phyloP scores from a whole-genome alignment of 192 early-diverging fungal genomes.

The Dispira parvispora region DNA sequence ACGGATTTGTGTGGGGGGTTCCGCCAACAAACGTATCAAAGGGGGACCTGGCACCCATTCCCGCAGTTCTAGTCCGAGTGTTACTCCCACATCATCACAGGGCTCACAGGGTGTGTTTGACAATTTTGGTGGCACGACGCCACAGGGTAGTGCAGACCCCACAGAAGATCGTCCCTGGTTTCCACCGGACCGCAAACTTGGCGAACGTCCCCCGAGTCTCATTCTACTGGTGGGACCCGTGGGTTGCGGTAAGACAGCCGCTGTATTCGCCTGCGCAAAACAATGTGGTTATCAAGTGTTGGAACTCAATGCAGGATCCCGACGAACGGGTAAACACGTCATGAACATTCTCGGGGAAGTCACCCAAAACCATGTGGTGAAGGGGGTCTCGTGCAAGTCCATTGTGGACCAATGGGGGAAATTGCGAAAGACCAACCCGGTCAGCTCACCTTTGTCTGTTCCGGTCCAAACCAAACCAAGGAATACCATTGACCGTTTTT shows the following conservation, averaged over 20 bases:
- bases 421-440: no score
- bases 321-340: constrained; percentile 57
- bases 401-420: background rate
- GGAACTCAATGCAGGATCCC: constrained; percentile 51
- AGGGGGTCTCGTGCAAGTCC: background rate
- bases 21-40: no score
- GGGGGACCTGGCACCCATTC: no score
- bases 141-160: background rate
- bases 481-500: no score
- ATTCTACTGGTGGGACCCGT: constrained; percentile 47
- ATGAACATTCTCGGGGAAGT: constrained; percentile 43
- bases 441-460: no score
- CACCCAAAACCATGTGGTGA: constrained; percentile 56
- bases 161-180: background rate
- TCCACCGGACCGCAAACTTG: background rate
- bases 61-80: no score
- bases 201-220: constrained; percentile 20
- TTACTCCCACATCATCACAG: no score
- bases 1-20: no score
- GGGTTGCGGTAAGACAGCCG: constrained; percentile 56
- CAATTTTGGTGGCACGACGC: background rate
- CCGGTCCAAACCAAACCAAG: no score
- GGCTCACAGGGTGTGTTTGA: background rate
- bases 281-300: constrained; percentile 58
- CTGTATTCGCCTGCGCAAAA: constrained; percentile 51